These are phyloP conservation scores for Psilocybe sp. DNA, from an alignment of 768 basidiomycete species.

Conservation along the genomic window DNA sequence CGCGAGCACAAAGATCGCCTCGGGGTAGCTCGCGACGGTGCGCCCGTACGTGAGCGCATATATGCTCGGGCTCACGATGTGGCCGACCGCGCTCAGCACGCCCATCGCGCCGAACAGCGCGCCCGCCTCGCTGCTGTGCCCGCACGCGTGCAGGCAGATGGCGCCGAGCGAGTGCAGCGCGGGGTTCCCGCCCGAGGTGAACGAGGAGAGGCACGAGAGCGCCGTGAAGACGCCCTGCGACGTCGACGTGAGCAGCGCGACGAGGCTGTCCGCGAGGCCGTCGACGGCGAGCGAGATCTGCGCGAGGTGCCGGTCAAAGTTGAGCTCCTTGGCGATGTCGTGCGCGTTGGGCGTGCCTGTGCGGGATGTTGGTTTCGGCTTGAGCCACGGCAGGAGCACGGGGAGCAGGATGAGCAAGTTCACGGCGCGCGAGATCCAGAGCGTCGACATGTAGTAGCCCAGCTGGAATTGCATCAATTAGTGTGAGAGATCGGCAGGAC, in stretches of 20 bases:
- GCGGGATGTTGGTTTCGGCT: constrained; percentile 39
- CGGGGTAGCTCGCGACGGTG: constrained; percentile 63
- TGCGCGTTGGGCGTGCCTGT: constrained; percentile 30
- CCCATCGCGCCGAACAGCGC: constrained; percentile 72
- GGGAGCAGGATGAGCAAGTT: constrained; percentile 69
- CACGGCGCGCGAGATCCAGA: constrained; percentile 62
- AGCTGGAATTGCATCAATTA: constrained; percentile 32
- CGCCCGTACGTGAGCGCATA: constrained; percentile 66
- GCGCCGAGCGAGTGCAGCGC: constrained; percentile 70
- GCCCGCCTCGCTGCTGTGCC: constrained; percentile 46
- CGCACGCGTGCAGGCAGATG: constrained; percentile 58
- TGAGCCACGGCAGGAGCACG: constrained; percentile 61
- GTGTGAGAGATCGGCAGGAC: constrained; percentile 1
- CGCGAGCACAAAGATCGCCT: constrained; percentile 65
- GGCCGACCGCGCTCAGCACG: constrained; percentile 62
- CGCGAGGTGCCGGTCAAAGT: constrained; percentile 68
- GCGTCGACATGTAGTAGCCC: constrained; percentile 72
- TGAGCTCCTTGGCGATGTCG: constrained; percentile 56
- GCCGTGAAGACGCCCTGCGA: constrained; percentile 52
- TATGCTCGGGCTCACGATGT: constrained; percentile 68
- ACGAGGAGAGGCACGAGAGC: constrained; percentile 59
- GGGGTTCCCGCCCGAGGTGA: constrained; percentile 69
- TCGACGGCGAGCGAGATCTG: constrained; percentile 67
- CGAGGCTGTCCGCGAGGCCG: constrained; percentile 58
- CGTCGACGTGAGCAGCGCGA: constrained; percentile 51